Percentiles rank a stretch among this genome's conserved stretches.
Conservation (phyloP, 805 yeast species). For the Cyberlindnera americana region DNA sequence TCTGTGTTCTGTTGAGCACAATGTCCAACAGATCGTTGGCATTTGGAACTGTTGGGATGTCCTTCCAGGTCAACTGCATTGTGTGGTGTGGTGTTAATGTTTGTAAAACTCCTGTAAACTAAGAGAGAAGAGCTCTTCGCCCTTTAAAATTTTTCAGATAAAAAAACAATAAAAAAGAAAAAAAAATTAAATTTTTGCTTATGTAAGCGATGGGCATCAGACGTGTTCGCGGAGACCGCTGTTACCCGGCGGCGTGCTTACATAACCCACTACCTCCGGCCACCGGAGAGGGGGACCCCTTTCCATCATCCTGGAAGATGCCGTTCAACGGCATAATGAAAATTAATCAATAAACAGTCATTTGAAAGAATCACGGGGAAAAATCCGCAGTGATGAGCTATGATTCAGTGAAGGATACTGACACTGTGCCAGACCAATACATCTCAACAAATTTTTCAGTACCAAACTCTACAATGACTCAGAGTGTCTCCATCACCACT, state of each 20-base stretch:
- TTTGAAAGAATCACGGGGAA: too few relatives aligned
- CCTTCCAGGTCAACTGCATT: conserved; percentile 98
- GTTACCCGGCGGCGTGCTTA: too few relatives aligned
- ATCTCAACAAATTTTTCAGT: conserved; percentile 3
- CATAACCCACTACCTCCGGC: too few relatives aligned
- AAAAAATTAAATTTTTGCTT: conserved; percentile 3
- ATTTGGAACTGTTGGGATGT: conserved; percentile 91
- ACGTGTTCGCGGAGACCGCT: too few relatives aligned
- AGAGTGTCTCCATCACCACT: conserved; percentile 27
- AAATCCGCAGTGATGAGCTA: too few relatives aligned
- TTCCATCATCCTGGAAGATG: neutral
- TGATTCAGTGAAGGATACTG: conserved; percentile 15
- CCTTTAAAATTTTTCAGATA: conserved; percentile 11
- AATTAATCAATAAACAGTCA: too few relatives aligned
- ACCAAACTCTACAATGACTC: conserved; percentile 8
- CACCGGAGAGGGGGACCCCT: too few relatives aligned
- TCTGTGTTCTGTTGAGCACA: conserved; percentile 94
- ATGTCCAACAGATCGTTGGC: conserved; percentile 93
- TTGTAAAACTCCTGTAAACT: too few relatives aligned
- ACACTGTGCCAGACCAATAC: conserved; percentile 6
- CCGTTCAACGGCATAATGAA: too few relatives aligned
- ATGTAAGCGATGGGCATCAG: conserved; percentile 17
- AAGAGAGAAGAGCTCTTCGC: neutral
- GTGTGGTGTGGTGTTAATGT: conserved; percentile 13
- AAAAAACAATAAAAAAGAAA: conserved; percentile 5